These are phyloP conservation scores for Stipa capillata DNA, from an alignment of 176 grass and related monocot genomes.

Conservation along the genomic window DNA sequence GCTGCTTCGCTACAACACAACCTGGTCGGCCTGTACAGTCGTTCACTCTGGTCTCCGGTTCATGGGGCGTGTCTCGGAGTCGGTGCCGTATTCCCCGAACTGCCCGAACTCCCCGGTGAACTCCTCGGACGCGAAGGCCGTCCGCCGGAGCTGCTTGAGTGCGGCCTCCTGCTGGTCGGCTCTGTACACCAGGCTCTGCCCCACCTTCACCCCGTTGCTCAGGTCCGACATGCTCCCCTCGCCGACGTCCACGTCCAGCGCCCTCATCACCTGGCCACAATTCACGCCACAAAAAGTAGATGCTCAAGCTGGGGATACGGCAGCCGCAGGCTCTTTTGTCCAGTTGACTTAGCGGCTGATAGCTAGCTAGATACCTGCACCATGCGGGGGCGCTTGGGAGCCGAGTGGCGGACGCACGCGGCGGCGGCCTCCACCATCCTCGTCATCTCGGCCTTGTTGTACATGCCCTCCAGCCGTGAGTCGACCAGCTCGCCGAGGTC, in stretches of 20 bases:
- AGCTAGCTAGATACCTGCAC: slow-evolving; percentile 20
- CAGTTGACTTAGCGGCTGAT: not conserved
- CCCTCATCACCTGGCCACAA: slow-evolving; percentile 41
- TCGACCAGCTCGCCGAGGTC: slow-evolving; percentile 47
- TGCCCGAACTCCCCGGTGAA: slow-evolving; percentile 32
- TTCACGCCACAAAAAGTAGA: not conserved
- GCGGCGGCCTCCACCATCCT: slow-evolving; percentile 75
- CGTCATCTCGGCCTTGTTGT: slow-evolving; percentile 41
- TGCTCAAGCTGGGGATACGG: not conserved
- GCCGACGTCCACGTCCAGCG: slow-evolving; percentile 39
- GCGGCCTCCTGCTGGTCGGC: slow-evolving; percentile 9
- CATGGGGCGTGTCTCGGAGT: not conserved
- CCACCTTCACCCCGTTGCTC: slow-evolving; percentile 63
- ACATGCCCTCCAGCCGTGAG: slow-evolving; percentile 36
- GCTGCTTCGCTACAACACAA: too few relatives aligned
- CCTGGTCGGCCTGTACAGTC: not conserved
- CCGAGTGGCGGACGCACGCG: slow-evolving; percentile 69
- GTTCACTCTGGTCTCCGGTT: not conserved
- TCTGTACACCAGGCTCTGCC: slow-evolving; percentile 36
- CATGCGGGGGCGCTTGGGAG: slow-evolving; percentile 62
- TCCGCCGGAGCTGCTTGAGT: slow-evolving; percentile 48
- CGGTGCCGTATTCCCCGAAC: not conserved
- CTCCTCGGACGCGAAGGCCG: slow-evolving; percentile 56
- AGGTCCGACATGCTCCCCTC: slow-evolving; percentile 49
- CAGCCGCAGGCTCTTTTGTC: too few relatives aligned